Base-by-base conservation (phyloP, 768 basidiomycete genomes). In the Strobilomyces dryophilus region DNA sequence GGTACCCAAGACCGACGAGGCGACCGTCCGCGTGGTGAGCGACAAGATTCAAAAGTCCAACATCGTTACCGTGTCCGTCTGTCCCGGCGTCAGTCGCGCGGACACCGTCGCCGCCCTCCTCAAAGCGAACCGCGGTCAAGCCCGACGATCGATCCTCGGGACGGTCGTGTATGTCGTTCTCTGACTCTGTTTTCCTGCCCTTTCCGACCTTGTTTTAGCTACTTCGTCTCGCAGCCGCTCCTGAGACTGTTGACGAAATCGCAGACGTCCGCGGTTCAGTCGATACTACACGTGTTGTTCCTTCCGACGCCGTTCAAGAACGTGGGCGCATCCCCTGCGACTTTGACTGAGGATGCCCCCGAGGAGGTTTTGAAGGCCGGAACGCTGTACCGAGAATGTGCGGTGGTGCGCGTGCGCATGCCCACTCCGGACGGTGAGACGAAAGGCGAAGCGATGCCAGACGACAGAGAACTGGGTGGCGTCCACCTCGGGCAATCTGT, bases 211-310 rank as follows among this genome's bases (percentile, higher is more conserved):
- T 36, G 24, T 27, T 57, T 45, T 9, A 89, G 91, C 34, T 92
- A 92, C 61, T 55, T 89, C 34, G 4, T 85, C 6, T 60, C 84
- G 8, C 83, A 84, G 53, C 91, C 90, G 0, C 40, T 92, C 5
- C 71, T 92, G 17, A 74, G 83, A 24, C 59, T 94, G 40, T 66
- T 89, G 59, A 80, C 84, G 6, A 94, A 94, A 61, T 81, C 85
- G 0, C 78, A 89, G 1, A 64, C 56, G 3, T 72, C 81, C 8
- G 73, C 85, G 0, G 72, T 88, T n/a, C 89, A 95, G 64, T 79
- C 83, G 3, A 73, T 93, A n/a, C 69, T 94, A 4, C 92, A 92
- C 55, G 85, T 79, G 0, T 78, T 95, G 14, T 93, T 89, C 66
- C 77, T 92, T 15, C 89, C 89, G 1, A 89, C 86, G 4, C 87